Base-by-base conservation (phyloP, 306 rosid genomes). In the Pyrus communis region DNA sequence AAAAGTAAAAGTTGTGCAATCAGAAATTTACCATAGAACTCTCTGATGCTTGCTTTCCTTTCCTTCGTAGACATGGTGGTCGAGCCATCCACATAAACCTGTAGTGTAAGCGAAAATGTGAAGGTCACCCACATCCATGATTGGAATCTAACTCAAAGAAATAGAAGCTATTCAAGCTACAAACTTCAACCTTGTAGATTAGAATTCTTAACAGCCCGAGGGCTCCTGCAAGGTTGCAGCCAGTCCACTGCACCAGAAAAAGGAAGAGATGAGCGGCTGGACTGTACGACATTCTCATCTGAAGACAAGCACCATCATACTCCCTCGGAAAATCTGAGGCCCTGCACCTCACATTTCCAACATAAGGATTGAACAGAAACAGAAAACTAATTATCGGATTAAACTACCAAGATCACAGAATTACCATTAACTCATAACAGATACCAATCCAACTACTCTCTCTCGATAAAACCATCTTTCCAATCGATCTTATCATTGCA, bases 211-310 rank as follows among this genome's bases (percentile, higher is more conserved):
- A 83, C 81, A 94, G 76, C 77, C 98, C 98, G 55, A 94, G 97
- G 21, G 95, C 91, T 68, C 96, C 98, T 0, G 98, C 98, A 11
- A 94, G 98, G 84, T 88, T 82, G 89, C 97, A 94, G 71, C 91
- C 97, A 42, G 97, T 90, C 98, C 98, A 94, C 67, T 94, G 97
- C 75, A 94, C 96, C 67, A 94, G 83, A 78, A 94, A 94, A 30
- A 94, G 96, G 84, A 94, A 94, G 60, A 94, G 74, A 78, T 92
- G 98, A 18, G 97, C 98, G 22, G 96, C 97, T 13, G 97, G 96
- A 86, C 98, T 94, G 82, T 94, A 94, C 4, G 98, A 94, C 94
- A 94, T 90, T 87, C 98, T 88, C 98, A 94, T 94, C 88, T 94
- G 98, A 86, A 94, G 90, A 81, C 97, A 91, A 15, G 98, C 96